Conservation (phyloP, 805 yeast species). For the Candida saitoana region DNA sequence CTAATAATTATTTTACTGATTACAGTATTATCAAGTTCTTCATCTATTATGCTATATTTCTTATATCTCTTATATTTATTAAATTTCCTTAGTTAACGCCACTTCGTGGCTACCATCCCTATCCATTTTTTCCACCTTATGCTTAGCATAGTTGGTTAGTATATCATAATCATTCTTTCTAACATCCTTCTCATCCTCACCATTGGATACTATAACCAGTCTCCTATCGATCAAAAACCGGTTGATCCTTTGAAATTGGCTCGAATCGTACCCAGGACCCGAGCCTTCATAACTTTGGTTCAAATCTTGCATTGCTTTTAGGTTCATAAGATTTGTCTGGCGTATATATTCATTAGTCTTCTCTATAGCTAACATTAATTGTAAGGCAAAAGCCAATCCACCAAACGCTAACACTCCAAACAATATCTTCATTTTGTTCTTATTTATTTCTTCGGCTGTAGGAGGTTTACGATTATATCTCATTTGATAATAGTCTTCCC, state of each 20-base stretch:
- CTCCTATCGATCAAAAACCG: conserved; percentile 32
- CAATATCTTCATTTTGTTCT: conserved; percentile 40
- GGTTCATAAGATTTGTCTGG: conserved; percentile 22
- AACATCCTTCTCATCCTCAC: conserved; percentile 14
- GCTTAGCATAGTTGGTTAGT: conserved; percentile 30
- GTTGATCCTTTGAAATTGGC: conserved; percentile 29
- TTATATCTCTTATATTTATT: no score
- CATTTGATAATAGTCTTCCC: conserved; percentile 58
- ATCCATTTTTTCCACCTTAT: conserved; percentile 18
- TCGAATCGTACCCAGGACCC: conserved; percentile 19
- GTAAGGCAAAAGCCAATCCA: conserved; percentile 28
- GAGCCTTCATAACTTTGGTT: conserved; percentile 22
- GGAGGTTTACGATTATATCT: conserved; percentile 34
- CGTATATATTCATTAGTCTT: conserved; percentile 26
- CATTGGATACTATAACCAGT: conserved; percentile 15
- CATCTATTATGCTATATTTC: no score
- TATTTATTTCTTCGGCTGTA: conserved; percentile 38
- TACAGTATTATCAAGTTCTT: no score
- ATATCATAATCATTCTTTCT: conserved; percentile 21
- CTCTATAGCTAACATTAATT: conserved; percentile 35
- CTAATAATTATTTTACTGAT: no score
- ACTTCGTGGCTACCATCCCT: no score
- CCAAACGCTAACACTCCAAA: conserved; percentile 32
- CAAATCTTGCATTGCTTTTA: conserved; percentile 27
- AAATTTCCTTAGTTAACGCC: no score